Evolutionary conservation across 345 rosid genomes (phyloP), one percentile per base, ranked within the genome.

Genomic region (Salix koriyanagi): DNA sequence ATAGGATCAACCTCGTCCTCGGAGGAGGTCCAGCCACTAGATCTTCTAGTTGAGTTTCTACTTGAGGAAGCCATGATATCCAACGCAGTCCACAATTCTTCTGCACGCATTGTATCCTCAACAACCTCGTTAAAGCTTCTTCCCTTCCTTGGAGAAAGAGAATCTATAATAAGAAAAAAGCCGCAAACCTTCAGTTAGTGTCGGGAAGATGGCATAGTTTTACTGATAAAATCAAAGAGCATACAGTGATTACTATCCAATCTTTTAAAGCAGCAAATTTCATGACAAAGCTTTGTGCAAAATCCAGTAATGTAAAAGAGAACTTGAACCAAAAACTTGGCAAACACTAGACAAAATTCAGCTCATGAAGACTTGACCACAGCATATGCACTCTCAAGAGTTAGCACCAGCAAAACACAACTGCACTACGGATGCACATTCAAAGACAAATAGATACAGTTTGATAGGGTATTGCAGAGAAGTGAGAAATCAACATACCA

Each of bases 1-100:
- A 89, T 90, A 69, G 85, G 89, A 84, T 92, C 97, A 77, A 77
- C 90, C 81, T 96, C 98, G 32, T 96, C 97, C 44, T 96, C 98
- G 16, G 91, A 90, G 70, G 97, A 96, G 73, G 89, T 85, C 99
- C 98, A 96, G 71, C 92, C 94, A 81, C 86, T 82, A 62, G 84
- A 84, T 58, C 58, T 82, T 74, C 42, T 77, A 46, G 81, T 52
- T 34, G 79, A 0, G 56, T 83, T 85, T 70, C 74, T 82, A 84
- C 98, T 91, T 11, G 97, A 96, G 70, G 94, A 88, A 81, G 92
- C 91, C 85, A 81, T 86, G 69, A 88, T 89, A 79, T 87, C 88
- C 84, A 94, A 80, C 72, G 87, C 94, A 76, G 76, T 84, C 54
- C 79, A 75, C 80, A 96, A 77, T 70, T 92, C 93, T 73, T 94